Percentiles rank a stretch among this genome's conserved stretches.
Conservation (phyloP, 257 asterid species). For the Knoxia roxburghii region DNA sequence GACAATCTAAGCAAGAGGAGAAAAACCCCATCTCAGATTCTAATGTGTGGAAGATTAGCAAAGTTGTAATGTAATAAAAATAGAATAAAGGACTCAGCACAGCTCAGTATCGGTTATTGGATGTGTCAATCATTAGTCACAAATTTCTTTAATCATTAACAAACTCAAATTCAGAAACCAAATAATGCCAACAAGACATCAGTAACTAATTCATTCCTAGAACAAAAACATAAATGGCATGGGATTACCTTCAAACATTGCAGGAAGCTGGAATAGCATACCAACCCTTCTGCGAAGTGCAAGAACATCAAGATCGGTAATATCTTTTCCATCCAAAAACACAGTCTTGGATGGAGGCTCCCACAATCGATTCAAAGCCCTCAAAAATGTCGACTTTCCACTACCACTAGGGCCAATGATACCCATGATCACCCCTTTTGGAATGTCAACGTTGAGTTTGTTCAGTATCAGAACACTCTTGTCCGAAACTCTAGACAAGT, state of each 20-base stretch:
- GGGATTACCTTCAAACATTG: slow-evolving; percentile 58
- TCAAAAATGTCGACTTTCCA: slow-evolving; percentile 65
- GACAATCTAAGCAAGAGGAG: background rate
- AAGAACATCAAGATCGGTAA: slow-evolving; percentile 56
- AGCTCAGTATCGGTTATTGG: no score
- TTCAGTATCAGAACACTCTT: slow-evolving; percentile 48
- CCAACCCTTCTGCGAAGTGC: slow-evolving; percentile 67
- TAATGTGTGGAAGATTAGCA: background rate
- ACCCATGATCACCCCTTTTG: slow-evolving; percentile 64
- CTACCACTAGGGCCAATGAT: slow-evolving; percentile 84
- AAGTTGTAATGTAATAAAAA: background rate
- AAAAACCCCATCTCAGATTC: background rate
- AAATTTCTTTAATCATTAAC: background rate
- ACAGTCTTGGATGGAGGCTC: slow-evolving; percentile 59
- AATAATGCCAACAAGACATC: background rate
- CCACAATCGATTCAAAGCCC: slow-evolving; percentile 74
- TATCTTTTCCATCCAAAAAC: slow-evolving; percentile 59
- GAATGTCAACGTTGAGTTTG: slow-evolving; percentile 52
- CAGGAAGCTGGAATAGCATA: slow-evolving; percentile 84
- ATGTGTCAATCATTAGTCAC: background rate
- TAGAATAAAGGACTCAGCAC: background rate
- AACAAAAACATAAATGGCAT: background rate
- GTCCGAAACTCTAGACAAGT: slow-evolving; percentile 41
- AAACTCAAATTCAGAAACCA: no score
- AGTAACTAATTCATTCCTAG: background rate